Base-by-base conservation (phyloP, 306 rosid species). In the Astragalus glycyphyllos region DNA sequence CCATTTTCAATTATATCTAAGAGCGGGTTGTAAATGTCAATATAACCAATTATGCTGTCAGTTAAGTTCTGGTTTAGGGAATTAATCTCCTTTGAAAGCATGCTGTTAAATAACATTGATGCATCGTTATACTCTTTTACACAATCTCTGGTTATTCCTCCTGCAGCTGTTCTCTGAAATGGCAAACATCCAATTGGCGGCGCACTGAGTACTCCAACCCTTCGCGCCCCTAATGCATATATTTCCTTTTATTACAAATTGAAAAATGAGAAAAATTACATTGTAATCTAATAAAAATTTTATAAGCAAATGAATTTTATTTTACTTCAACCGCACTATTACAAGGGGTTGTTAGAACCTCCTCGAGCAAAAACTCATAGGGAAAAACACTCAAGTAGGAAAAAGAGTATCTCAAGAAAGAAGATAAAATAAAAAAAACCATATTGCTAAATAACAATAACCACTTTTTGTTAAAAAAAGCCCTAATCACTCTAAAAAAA, bases 111-210 rank as follows among this genome's bases (percentile, higher is more conserved):
- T 10, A 86, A 31, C 54, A 10, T 8, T 7, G 85, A 80, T 8
- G 86, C 88, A 7, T 44, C 54, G 45, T 89, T 86, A 67, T 77
- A 65, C 0, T 75, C 45, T 42, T 77, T 55, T 3, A 83, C 79
- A 32, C 92, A 89, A 6, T 23, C 8, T 76, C 96, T 86, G 3
- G 1, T 48, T 7, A 49, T n/a, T 29, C 92, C 96, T 34, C 96
- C 92, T 0, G 66, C 79, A 17, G 76, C 1, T 6, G 90, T 86
- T 81, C 92, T 85, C 29, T 83, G 90, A n/a, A 84, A 85, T 0
- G 90, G 96, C n/a, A 86, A 72, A 75, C 90, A 89, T 10, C 96
- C 92, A 1, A 89, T 42, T 0, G 92, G 90, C 0, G 96, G 86
- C 3, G 70, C 75, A 65, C 62, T 68, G 23, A 89, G 73, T 44